Base-by-base conservation (phyloP, 2,329 filamentous ascomycete genomes). In the Purpureocillium lavendulum region DNA sequence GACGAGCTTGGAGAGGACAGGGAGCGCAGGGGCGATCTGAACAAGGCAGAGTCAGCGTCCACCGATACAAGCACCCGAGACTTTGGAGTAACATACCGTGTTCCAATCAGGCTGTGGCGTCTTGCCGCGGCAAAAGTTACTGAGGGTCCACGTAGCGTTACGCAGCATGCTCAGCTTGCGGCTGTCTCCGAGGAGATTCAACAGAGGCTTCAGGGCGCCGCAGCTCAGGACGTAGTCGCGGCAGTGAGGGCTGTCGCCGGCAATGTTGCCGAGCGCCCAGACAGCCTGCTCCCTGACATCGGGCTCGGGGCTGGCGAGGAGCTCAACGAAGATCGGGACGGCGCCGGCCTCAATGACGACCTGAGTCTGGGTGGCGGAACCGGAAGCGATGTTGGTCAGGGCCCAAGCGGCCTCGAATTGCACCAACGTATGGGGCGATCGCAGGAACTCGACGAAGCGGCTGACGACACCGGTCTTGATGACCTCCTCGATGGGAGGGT, bases 121-220 rank as follows among this genome's bases (percentile, higher is more conserved):
- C 79, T 98, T 98, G 68, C 92, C 92, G 73, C 92, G 87, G 72
- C 92, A 98, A 71, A 98, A 98, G 75, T 98, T 98, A 77, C 92
- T 97, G 41, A 98, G 72, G 33, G 92, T 98, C 92, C 92, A 98
- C 17, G 92, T 98, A 29, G 92, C 92, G 62, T 98, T 98, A 52
- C 92, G 80, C 38, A 98, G 82, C 92, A 98, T 98, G 76, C 89
- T 97, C 42, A 98, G 73, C 75, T 98, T 98, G 58, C 92, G 88
- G 71, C 92, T 96, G 65, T 98, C 92, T 40, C 90, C 90, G 41
- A 98, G 80, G 33, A 98, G 77, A 57, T 80, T 79, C 41, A 98
- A 78, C 41, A 98, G 76, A 38, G 92, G 92, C 64, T 87, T 87
- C 38, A 98, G 78, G 46, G 92, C 92, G 55, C 89, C 89, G 50